Evolutionary conservation across 176 grass and related monocot species (phyloP).

Genomic region (Stipa capillata): DNA sequence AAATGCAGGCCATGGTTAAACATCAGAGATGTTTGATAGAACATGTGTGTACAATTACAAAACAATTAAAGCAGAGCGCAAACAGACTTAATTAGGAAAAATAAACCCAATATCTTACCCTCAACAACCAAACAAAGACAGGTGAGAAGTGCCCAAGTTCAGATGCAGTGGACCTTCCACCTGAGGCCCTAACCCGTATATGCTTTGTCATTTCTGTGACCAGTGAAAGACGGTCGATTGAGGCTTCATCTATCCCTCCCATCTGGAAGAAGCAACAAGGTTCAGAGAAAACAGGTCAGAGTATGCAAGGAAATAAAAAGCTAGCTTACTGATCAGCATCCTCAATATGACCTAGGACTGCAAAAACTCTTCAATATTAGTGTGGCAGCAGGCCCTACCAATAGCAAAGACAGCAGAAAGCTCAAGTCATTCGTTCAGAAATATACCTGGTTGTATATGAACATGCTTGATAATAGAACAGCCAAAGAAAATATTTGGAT

Average conservation of each 20-base stretch:
- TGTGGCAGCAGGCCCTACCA: background rate
- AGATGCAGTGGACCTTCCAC: slow-evolving; percentile 75
- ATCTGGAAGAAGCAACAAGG: slow-evolving; percentile 42
- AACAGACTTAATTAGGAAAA: background rate
- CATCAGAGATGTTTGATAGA: background rate
- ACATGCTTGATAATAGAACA: slow-evolving; percentile 95
- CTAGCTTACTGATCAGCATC: background rate
- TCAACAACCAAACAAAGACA: slow-evolving; percentile 94
- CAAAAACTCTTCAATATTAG: background rate
- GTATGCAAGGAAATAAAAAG: background rate
- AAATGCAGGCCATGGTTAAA: background rate
- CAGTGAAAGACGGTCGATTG: slow-evolving; percentile 86
- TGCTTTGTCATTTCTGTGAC: slow-evolving; percentile 99
- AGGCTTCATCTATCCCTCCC: slow-evolving; percentile 96
- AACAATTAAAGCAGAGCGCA: background rate
- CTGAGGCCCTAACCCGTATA: slow-evolving; percentile 84
- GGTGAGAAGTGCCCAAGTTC: slow-evolving; percentile 96
- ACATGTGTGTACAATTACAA: background rate
- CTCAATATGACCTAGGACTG: background rate
- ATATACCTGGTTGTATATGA: slow-evolving; percentile 97
- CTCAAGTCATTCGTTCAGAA: background rate
- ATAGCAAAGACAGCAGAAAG: background rate
- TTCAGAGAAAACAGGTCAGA: background rate
- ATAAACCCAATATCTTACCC: slow-evolving; percentile 34
- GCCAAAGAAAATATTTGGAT: slow-evolving; percentile 98